Conservation (phyloP, 345 rosid species). For the Gossypium bickii region DNA sequence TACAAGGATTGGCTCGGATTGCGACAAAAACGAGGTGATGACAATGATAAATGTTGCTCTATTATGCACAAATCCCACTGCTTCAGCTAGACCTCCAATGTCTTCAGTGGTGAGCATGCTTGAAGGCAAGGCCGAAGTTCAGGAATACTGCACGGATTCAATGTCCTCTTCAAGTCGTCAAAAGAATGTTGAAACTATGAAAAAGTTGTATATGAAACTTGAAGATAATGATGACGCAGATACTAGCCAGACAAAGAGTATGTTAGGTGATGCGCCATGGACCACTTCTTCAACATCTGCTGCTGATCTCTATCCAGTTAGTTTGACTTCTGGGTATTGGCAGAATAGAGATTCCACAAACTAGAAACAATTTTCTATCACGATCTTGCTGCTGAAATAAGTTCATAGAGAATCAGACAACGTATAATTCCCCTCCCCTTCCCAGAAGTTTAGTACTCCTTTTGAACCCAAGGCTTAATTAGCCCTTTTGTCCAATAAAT, state of each 20-base stretch:
- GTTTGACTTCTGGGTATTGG: background rate
- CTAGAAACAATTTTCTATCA: background rate
- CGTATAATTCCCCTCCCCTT: too few species aligned
- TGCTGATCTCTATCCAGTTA: background rate
- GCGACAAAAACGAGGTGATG: background rate
- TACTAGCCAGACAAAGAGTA: background rate
- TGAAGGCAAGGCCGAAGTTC: background rate
- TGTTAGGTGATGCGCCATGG: background rate
- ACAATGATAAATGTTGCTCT: background rate
- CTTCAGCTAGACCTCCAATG: background rate
- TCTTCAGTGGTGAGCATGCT: constrained; percentile 3
- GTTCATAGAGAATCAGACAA: too few species aligned
- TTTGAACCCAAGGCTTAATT: too few species aligned
- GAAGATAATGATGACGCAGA: background rate
- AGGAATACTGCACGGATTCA: background rate
- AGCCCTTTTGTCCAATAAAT: too few species aligned
- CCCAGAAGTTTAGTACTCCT: too few species aligned
- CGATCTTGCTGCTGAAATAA: too few species aligned
- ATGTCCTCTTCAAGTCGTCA: background rate
- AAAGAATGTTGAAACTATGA: constrained; percentile 7
- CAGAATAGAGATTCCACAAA: background rate
- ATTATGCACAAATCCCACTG: background rate
- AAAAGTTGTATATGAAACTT: constrained; percentile 14
- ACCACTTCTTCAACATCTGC: background rate
- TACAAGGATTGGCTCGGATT: background rate